Conservation (phyloP, 2,329 filamentous ascomycete species). For the Cercospora berteroae region DNA sequence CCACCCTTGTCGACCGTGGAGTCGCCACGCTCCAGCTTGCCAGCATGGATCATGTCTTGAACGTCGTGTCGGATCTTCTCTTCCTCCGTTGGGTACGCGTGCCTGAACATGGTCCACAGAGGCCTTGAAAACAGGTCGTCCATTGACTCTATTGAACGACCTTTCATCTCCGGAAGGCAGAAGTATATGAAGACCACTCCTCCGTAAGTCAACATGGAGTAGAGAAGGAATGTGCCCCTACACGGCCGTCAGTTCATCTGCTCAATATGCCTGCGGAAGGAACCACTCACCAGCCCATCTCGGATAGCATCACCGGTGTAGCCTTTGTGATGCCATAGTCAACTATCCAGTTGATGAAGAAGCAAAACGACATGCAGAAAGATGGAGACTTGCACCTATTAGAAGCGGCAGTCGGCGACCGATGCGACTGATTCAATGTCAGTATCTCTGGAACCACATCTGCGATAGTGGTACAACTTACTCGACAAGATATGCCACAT, state of each 20-base stretch:
- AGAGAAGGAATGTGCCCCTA: conserved; percentile 23
- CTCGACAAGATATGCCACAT: conserved; percentile 25
- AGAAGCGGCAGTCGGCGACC: conserved; percentile 22
- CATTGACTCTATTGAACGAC: conserved; percentile 27
- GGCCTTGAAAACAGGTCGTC: conserved; percentile 25
- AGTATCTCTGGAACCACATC: background rate
- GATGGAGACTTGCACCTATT: conserved; percentile 22
- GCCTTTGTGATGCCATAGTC: conserved; percentile 26
- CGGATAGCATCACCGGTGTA: conserved; percentile 23
- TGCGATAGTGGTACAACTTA: background rate
- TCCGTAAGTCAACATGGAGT: conserved; percentile 22
- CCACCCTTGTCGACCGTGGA: conserved; percentile 10
- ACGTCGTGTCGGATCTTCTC: conserved; percentile 26
- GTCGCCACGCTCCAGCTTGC: conserved; percentile 16
- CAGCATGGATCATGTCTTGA: conserved; percentile 17
- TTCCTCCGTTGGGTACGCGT: conserved; percentile 26
- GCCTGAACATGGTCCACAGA: conserved; percentile 24
- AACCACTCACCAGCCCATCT: conserved; percentile 16
- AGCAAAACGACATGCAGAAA: conserved; percentile 27
- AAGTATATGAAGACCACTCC: conserved; percentile 26
- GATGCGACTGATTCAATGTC: conserved; percentile 10
- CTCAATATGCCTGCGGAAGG: background rate
- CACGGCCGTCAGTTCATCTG: background rate
- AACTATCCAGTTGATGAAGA: conserved; percentile 29
- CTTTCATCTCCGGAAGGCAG: conserved; percentile 25